phyloP scores from a whole-genome alignment of 495 filamentous ascomycete species.

The Penicillium verhagenii region DNA sequence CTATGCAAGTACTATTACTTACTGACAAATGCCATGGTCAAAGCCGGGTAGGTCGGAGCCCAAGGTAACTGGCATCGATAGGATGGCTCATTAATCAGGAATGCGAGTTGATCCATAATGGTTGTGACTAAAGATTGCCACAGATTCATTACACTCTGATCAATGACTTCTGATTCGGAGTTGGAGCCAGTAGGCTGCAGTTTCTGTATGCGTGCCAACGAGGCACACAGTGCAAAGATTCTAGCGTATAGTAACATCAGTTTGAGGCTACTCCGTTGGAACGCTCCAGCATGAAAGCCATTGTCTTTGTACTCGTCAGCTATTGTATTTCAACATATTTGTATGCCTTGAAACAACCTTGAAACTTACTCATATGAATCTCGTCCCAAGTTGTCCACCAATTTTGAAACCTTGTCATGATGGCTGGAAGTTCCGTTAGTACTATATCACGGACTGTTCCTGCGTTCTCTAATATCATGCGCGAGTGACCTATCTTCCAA shows the following conservation, averaged over 20 bases:
- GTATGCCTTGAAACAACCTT: neutral
- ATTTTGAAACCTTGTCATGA: slow-evolving; percentile 36
- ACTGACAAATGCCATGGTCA: slow-evolving; percentile 46
- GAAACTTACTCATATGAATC: slow-evolving; percentile 43
- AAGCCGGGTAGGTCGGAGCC: slow-evolving; percentile 42
- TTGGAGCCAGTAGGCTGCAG: slow-evolving; percentile 27
- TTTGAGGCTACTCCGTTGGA: slow-evolving; percentile 42
- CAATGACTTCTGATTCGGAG: slow-evolving; percentile 22
- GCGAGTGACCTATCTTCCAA: slow-evolving; percentile 23
- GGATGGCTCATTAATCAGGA: slow-evolving; percentile 35
- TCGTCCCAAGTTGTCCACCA: slow-evolving; percentile 47
- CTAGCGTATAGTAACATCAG: slow-evolving; percentile 41
- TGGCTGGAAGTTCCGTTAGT: slow-evolving; percentile 31
- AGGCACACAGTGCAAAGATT: slow-evolving; percentile 39
- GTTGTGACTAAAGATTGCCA: slow-evolving; percentile 39
- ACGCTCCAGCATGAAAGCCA: slow-evolving; percentile 29
- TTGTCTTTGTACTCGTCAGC: slow-evolving; percentile 2
- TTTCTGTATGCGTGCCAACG: slow-evolving; percentile 42
- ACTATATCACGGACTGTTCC: slow-evolving; percentile 31
- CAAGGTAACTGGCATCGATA: slow-evolving; percentile 41
- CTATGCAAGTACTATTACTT: slow-evolving; percentile 27
- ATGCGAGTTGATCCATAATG: slow-evolving; percentile 40
- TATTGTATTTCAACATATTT: neutral
- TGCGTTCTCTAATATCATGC: slow-evolving; percentile 35
- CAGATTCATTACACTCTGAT: slow-evolving; percentile 30